Conservation (phyloP, 768 basidiomycete genomes). For the Hygrocybe punicea region DNA sequence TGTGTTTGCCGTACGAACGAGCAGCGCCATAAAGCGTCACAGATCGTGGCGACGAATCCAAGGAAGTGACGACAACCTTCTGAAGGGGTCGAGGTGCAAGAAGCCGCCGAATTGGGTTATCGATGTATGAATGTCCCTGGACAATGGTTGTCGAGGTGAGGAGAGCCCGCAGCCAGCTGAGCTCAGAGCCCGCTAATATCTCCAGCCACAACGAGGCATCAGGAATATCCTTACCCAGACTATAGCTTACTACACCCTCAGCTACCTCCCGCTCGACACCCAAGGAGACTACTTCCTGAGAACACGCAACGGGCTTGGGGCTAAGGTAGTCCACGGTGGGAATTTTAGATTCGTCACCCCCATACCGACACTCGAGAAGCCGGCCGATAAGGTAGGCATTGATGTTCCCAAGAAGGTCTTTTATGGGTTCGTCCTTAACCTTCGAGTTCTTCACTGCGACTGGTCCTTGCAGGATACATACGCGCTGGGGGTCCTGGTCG, state of each 20-base stretch:
- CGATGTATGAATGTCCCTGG: constrained; percentile 79
- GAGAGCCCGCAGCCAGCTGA: constrained; percentile 85
- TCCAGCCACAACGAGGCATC: constrained; percentile 74
- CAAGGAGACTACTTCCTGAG: constrained; percentile 16
- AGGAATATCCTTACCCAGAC: constrained; percentile 54
- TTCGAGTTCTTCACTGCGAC: constrained; percentile 87
- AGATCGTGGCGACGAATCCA: constrained; percentile 48
- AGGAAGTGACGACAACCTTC: constrained; percentile 60
- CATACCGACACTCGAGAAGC: constrained; percentile 75
- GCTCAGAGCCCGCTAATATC: constrained; percentile 71
- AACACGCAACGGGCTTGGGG: constrained; percentile 35
- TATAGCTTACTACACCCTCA: constrained; percentile 46
- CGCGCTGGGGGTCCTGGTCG: constrained; percentile 97
- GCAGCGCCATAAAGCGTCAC: constrained; percentile 72
- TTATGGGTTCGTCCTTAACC: constrained; percentile 91
- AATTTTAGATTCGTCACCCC: constrained; percentile 66
- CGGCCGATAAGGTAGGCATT: constrained; percentile 72
- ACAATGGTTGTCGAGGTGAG: constrained; percentile 78
- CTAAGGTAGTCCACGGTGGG: constrained; percentile 85
- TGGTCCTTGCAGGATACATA: constrained; percentile 96
- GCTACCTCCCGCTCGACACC: constrained; percentile 42
- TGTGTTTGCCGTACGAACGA: constrained; percentile 74
- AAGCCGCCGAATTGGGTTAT: constrained; percentile 85
- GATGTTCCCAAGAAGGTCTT: constrained; percentile 86
- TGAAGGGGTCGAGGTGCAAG: constrained; percentile 81